Evolutionary conservation across 2,329 filamentous ascomycete genomes (phyloP), one percentile per base, ranked within the genome.

Genomic region (Colletotrichum sp.): DNA sequence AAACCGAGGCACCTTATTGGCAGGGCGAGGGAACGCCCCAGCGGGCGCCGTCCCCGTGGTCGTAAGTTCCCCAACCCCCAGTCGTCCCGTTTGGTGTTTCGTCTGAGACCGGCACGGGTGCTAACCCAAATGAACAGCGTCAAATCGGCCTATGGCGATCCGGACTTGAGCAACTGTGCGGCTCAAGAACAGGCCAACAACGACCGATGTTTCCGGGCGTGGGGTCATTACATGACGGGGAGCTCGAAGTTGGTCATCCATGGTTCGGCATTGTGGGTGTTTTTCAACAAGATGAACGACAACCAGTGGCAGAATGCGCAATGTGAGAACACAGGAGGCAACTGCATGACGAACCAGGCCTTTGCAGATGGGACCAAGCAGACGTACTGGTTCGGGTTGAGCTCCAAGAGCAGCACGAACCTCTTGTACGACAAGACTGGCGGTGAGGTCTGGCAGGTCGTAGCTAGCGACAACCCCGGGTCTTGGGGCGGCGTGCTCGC

Each of bases 1-100:
- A 90, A 79, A 86, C 85, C 69, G 88, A 89, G 78, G 86, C 86
- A 2, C 85, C 88, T 0, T 89, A 89, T 79, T 82, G 82, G 80
- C 81, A 86, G 66, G 84, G 82, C 4, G 71, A 77, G 15, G 80
- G 80, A n/a, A 82, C 81, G 16, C 82, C 80, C 2, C 77, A 82
- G 4, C 76, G 79, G 28, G 84, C 86, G 6, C 87, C 87, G 8
- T 79, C 80, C 5, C 87, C 87, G 4, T 88, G 86, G 85, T 77
- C 72, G 36, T 75, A 71, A 72, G 69, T 67, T 28, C 18, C 24
- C 59, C 62, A n/a, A 39, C 67, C 75, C 68, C 7, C 21, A 60
- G 28, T 28, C 67, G 16, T 72, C 72, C 36, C 62, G 59, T 82
- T 78, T 78, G 83, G 76, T 30, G 80, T 79, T 75, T 85, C 81